Base-by-base conservation (phyloP, 1,284 basidiomycete species). In the Ustilago trichophora region DNA sequence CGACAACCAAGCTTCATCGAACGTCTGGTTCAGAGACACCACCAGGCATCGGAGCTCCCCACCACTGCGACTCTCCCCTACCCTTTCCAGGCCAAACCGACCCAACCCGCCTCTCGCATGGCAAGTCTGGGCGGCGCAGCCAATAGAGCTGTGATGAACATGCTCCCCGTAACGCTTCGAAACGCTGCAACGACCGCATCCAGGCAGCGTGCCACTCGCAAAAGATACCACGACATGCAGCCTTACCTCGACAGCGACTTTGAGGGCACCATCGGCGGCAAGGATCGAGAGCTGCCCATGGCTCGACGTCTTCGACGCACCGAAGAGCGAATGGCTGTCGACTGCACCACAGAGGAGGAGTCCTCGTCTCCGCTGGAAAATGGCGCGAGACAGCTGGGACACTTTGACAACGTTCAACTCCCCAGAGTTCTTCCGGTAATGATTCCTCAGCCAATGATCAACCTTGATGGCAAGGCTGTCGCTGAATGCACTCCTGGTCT, bases 191-290 rank as follows among this genome's bases (percentile, higher is more conserved):
- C 54, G 4, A 62, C 65, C 2, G 58, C 65, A 9, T 67, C 64
- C 8, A 42, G 64, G 18, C 64, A 60, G 19, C 31, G 64, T 9
- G 52, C 47, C 0, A 67, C 64, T 13, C 21, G 56, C 3, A 59
- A 54, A 40, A 45, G 64, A 4, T 67, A 67, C 32, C 25, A 54
- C 36, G 57, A 56, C 21, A 58, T 54, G 46, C 67, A 60, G 35
- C 43, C 62, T 1, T 51, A 62, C n/a, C 50, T 64, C 37, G 73
- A 73, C 37, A 71, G 66, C 24, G 73, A 75, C 41, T 75, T 72
- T 37, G 73, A 75, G 32, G 73, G 73, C 7, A 75, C 73, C 2
- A 75, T 75, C 26, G 73, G 73, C 29, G 72, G 33, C 15, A 67
- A 54, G 33, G 73, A 75, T 45, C 46, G 49, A 40, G 73, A 75